phyloP scores from a whole-genome alignment of 495 filamentous ascomycete species.

The Niebla homalea region DNA sequence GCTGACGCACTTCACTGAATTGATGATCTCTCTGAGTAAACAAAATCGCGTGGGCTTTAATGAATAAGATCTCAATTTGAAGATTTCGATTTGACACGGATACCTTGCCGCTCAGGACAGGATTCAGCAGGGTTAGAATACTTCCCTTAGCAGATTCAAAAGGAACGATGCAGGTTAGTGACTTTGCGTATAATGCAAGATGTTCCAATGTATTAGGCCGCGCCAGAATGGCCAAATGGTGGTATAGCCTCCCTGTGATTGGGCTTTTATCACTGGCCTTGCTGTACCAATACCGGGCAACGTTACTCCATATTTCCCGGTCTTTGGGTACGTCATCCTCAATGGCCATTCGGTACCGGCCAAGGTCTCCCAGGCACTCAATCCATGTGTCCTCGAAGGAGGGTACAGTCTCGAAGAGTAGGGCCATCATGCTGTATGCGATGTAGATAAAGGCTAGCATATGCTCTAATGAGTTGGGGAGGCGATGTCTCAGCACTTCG shows the following conservation, averaged over 20 bases:
- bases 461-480: conserved; percentile 35
- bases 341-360: conserved; percentile 38
- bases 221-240: conserved; percentile 73
- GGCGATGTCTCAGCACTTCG: conserved; percentile 29
- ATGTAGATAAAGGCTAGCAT: conserved; percentile 42
- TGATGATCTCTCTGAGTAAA: conserved; percentile 29
- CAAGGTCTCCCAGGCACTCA: conserved; percentile 53
- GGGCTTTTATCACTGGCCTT: conserved; percentile 62
- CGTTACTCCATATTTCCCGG: conserved; percentile 63
- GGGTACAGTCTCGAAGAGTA: conserved; percentile 38
- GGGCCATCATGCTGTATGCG: conserved; percentile 39
- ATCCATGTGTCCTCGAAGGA: conserved; percentile 79
- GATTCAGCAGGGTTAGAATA: conserved; percentile 57
- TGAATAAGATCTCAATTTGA: conserved; percentile 37
- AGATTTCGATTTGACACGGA: conserved; percentile 23
- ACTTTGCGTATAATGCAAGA: conserved; percentile 56
- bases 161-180: conserved; percentile 33
- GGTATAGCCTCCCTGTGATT: conserved; percentile 60
- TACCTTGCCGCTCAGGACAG: conserved; percentile 37
- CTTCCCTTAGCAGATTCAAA: conserved; percentile 54
- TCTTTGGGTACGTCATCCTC: conserved; percentile 45
- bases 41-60: conserved; percentile 51
- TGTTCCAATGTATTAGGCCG: conserved; percentile 62
- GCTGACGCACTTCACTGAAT: too few species aligned
- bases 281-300: conserved; percentile 69